Percentiles rank a stretch among this genome's conserved stretches.
These are phyloP conservation scores for Akanthomyces dipterigenus DNA, from an alignment of 2,329 filamentous ascomycete genomes.

Conservation along the genomic window DNA sequence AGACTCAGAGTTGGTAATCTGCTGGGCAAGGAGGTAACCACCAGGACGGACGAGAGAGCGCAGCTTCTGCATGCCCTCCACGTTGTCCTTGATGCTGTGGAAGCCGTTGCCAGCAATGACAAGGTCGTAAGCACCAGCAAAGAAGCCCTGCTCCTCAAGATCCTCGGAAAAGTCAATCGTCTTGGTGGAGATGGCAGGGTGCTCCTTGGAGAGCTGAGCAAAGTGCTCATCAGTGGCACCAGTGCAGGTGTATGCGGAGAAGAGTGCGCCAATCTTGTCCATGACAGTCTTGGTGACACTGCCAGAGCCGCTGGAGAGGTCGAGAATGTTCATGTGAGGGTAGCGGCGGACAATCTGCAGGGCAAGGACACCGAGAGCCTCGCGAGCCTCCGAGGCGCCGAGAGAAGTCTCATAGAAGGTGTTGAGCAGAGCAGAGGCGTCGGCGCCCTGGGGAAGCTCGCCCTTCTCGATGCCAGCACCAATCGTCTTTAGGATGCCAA, in stretches of 20 bases:
- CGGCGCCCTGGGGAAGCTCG: background rate
- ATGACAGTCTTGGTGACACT: constrained; percentile 9
- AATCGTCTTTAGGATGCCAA: constrained; percentile 8
- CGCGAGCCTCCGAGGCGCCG: constrained; percentile 4
- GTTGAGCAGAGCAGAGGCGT: constrained; percentile 5
- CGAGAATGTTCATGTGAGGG: constrained; percentile 13
- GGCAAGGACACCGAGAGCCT: constrained; percentile 3
- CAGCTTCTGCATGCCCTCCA: constrained; percentile 7
- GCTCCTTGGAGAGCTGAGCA: background rate
- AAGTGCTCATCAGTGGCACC: constrained; percentile 11
- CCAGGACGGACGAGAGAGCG: constrained; percentile 12
- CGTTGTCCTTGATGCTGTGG: constrained; percentile 3
- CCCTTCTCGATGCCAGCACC: constrained; percentile 6
- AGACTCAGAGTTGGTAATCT: constrained; percentile 7
- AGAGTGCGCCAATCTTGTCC: constrained; percentile 4
- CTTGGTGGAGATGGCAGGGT: constrained; percentile 3
- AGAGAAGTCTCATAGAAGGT: constrained; percentile 9
- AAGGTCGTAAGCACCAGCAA: constrained; percentile 6
- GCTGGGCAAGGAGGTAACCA: constrained; percentile 12
- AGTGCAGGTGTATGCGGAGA: constrained; percentile 13
- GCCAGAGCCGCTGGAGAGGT: constrained; percentile 11
- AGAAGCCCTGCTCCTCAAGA: constrained; percentile 11
- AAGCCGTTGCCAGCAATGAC: constrained; percentile 11
- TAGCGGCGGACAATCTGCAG: constrained; percentile 13
- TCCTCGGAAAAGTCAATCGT: constrained; percentile 10